Base-by-base conservation (phyloP, 306 rosid genomes). In the Trifolium subterraneum region DNA sequence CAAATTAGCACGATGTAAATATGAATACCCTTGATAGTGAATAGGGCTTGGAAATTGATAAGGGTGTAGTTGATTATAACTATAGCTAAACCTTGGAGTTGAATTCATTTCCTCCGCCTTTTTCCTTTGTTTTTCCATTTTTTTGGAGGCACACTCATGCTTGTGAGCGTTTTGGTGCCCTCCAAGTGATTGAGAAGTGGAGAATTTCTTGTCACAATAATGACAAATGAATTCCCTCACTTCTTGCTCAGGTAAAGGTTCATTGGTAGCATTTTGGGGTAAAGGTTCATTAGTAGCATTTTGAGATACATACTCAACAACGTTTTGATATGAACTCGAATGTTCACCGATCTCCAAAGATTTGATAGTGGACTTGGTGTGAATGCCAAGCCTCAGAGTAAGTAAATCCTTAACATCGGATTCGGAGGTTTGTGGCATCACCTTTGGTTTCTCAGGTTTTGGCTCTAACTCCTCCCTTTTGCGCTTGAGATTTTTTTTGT, bases 141-240 rank as follows among this genome's bases (percentile, higher is more conserved):
- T 82, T 1, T 50, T 29, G 3, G 78, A 70, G 4, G 76, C 80
- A 9, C 96, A 69, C 68, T 90, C 96, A 0, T 83, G 78, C 60
- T 67, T 88, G 70, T 90, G 96, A 7, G 92, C 93, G 27, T 90
- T 90, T 27, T 90, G 96, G 75, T 90, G 96, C 41, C 96, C 96
- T 0, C 96, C 96, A 0, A 88, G 81, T 1, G 93, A 93, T 54
- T 90, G 93, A 4, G 90, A 84, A 36, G 73, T 87, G 44, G 54
- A 27, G 77, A 90, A 90, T 42, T 8, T 66, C 33, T 39, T 80
- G 4, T 2, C 4, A 16, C 83, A 80, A 3, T 2, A 73, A 0
- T 52, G 54, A 44, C 83, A 80, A 1, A 8, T 0, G 4, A 55
- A 55, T 20, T 20, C 61, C 15, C 3, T 55, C 61, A 22, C 33